phyloP scores from a whole-genome alignment of 805 yeast genomes.

The Starmerella vitae region DNA sequence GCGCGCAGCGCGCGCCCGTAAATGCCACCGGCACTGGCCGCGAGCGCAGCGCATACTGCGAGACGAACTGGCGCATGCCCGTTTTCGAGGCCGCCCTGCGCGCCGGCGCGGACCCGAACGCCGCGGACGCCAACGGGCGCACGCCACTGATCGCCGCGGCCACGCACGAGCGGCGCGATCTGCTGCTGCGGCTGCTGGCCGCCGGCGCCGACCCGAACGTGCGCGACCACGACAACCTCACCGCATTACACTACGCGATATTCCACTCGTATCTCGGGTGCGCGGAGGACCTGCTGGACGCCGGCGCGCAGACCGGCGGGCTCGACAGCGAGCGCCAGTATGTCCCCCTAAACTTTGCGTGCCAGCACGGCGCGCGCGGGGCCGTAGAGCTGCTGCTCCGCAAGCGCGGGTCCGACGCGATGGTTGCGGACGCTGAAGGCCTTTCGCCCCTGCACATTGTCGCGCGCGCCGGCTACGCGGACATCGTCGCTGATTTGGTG shows the following conservation, averaged over 20 bases:
- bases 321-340: conserved; percentile 35
- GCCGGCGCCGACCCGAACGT: conserved; percentile 28
- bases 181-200: conserved; percentile 34
- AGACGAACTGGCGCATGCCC: conserved; percentile 21
- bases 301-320: conserved; percentile 33
- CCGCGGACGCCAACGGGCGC: conserved; percentile 40
- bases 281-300: conserved; percentile 37
- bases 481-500: conserved; percentile 49
- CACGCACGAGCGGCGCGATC: conserved; percentile 34
- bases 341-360: conserved; percentile 62
- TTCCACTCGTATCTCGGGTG: conserved; percentile 48
- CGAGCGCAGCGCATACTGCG: too few relatives aligned
- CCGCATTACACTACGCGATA: conserved; percentile 72
- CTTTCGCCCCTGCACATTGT: conserved; percentile 76
- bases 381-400: conserved; percentile 52
- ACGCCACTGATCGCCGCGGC: conserved; percentile 83
- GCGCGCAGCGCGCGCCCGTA: conserved; percentile 8
- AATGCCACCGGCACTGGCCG: background rate
- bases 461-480: conserved; percentile 67
- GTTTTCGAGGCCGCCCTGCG: conserved; percentile 26
- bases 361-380: conserved; percentile 64
- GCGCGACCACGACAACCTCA: conserved; percentile 37
- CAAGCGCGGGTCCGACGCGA: conserved; percentile 28
- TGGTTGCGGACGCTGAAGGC: conserved; percentile 66
- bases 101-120: conserved; percentile 20